Base-by-base conservation (phyloP, 169 alveolate genomes). In the Plasmodium chabaudi region DNA sequence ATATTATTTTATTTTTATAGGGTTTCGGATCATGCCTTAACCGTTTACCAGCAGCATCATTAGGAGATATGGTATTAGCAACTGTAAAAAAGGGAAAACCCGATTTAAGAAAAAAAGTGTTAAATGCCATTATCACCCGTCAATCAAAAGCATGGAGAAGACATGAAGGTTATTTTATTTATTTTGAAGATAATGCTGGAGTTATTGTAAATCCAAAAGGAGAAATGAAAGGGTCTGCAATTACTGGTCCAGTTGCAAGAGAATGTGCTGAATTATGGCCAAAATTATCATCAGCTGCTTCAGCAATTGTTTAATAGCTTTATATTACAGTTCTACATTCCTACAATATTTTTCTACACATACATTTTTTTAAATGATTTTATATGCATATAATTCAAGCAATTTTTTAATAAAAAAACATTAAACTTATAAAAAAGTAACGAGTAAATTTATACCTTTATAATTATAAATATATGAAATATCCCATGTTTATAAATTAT, bases 251-350 rank as follows among this genome's bases (percentile, higher is more conserved):
- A 25, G 99, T 99, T 89, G 99, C 99, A 67, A 98, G 98, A 95
- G 99, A 99, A 93, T 98, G 99, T 92, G 99, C 99, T 15, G 99
- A 99, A 93, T 92, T 99, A 64, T 99, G 99, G 99, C 99, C 99
- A 67, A 99, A 98, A 96, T 97, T 99, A 86, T 97, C 99, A 42
- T 97, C 99, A 34, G 98, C 99, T 57, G 99, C 99, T 42, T 99
- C 99, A 34, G 98, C 99, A 47, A 98, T 98, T 87, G 98, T 98
- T 92, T 98, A 97, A 97, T 9, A 13, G 3, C 5, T 51, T 51
- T 12, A 51, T 13, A 15, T 13, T 15, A 51, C n/a, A 2, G 3
- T 51, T 51, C 19, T 15, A 0, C 6, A 13, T 51, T 51, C 13
- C 6, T 51, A 27, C 39, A 1, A 27, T 27, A 34, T 34, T 34